Percentiles rank a stretch among this genome's conserved stretches.
Conservation (phyloP, 2,329 filamentous ascomycete species). For the Exophiala sp. region DNA sequence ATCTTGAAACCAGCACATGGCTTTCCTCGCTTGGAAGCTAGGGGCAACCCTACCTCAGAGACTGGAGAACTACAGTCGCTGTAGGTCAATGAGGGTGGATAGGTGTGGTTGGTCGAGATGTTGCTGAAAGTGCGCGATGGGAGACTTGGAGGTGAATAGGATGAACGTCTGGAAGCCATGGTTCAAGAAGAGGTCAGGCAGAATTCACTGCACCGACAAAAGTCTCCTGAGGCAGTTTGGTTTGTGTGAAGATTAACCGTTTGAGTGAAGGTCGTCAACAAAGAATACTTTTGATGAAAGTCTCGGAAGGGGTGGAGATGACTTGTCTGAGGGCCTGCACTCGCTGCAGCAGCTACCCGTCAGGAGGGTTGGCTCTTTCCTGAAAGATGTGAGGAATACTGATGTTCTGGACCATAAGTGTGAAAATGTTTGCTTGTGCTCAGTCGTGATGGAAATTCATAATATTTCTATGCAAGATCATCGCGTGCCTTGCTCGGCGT, state of each 20-base stretch:
- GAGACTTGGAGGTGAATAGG: conserved; percentile 12
- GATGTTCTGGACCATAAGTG: conserved; percentile 1
- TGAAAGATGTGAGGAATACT: conserved; percentile 1
- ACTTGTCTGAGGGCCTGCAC: conserved; percentile 4
- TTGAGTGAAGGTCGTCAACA: conserved; percentile 11
- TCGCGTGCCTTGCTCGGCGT: neutral
- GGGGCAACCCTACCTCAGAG: conserved; percentile 18
- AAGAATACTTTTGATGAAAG: conserved; percentile 14
- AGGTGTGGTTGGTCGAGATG: conserved; percentile 14
- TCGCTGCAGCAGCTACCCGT: conserved; percentile 21
- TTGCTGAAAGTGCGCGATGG: conserved; percentile 15
- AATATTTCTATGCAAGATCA: conserved; percentile 12
- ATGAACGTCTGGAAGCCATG: conserved; percentile 16
- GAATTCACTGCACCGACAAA: conserved; percentile 7
- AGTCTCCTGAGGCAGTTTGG: neutral
- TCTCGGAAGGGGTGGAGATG: conserved; percentile 5
- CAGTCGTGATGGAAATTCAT: conserved; percentile 16
- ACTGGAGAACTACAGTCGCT: conserved; percentile 24
- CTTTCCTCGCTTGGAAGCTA: neutral
- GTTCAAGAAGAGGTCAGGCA: conserved; percentile 13
- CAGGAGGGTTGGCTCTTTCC: conserved; percentile 2
- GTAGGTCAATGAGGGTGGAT: conserved; percentile 25
- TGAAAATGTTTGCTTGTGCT: conserved; percentile 18
- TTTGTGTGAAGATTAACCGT: neutral
- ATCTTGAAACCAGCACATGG: neutral